Evolutionary conservation across 345 rosid species (phyloP).

Genomic region (Gossypium sturtianum): DNA sequence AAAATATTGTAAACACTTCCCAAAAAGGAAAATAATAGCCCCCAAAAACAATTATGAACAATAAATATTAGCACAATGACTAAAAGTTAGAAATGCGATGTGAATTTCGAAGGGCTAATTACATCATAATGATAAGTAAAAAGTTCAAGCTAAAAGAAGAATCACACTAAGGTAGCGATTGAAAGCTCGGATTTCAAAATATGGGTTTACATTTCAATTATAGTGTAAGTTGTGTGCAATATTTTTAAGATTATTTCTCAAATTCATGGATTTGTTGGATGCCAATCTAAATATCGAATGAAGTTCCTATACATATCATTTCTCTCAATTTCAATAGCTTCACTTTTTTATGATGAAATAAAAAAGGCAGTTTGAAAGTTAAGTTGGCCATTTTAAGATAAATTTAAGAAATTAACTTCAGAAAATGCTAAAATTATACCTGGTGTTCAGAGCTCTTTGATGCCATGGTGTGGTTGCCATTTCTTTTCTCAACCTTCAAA

Average conservation of each 20-base stretch:
- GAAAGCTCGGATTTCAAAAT: too few species aligned
- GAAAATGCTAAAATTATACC: slow-evolving; percentile 32
- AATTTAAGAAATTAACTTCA: not conserved
- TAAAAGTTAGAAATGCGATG: not conserved
- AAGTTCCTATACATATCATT: too few species aligned
- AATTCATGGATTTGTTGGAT: not conserved
- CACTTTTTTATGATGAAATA: not conserved
- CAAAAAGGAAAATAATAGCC: not conserved
- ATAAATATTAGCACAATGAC: not conserved
- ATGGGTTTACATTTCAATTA: too few species aligned
- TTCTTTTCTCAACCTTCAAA: slow-evolving; percentile 53
- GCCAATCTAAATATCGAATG: not conserved
- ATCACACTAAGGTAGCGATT: not conserved
- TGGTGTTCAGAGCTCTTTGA: slow-evolving; percentile 46
- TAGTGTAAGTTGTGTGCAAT: too few species aligned
- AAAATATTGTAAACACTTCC: not conserved
- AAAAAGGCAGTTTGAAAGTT: not conserved
- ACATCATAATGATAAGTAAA: not conserved
- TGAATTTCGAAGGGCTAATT: not conserved
- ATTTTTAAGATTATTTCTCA: not conserved
- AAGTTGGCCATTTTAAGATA: not conserved
- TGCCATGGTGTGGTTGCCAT: slow-evolving; percentile 31
- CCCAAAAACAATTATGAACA: not conserved
- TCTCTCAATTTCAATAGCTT: too few species aligned
- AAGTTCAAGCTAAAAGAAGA: not conserved